phyloP scores from a whole-genome alignment of 352 stramenopile species.

The Globisporangium ultimum region DNA sequence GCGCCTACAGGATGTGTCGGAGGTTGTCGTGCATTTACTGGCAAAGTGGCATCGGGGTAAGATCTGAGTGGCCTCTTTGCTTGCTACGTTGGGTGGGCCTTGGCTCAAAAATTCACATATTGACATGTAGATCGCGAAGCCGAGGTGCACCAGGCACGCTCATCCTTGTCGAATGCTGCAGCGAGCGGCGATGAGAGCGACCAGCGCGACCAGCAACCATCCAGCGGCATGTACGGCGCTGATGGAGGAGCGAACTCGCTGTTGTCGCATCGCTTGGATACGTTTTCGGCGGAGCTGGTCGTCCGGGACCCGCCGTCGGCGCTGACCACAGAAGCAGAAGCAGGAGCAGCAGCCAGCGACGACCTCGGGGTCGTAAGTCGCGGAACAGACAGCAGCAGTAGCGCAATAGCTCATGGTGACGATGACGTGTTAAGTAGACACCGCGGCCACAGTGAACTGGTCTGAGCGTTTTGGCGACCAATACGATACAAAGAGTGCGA shows the following conservation, averaged over 20 bases:
- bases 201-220: not conserved
- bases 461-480: not conserved
- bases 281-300: not conserved
- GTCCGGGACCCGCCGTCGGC: too few relatives aligned
- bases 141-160: not conserved
- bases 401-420: not conserved
- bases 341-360: too few relatives aligned
- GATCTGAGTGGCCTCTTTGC: not conserved
- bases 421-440: conserved; percentile 7
- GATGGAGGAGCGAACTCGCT: conserved; percentile 3
- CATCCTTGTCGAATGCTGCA: not conserved
- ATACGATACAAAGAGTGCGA: too few relatives aligned
- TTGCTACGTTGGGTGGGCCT: not conserved
- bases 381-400: not conserved
- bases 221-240: conserved; percentile 6
- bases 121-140: conserved; percentile 2
- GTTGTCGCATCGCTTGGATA: conserved; percentile 1
- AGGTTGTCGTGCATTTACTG: conserved; percentile 66
- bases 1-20: conserved; percentile 69
- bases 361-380: too few relatives aligned
- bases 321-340: too few relatives aligned
- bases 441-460: conserved; percentile 9
- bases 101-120: too few relatives aligned
- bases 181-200: not conserved
- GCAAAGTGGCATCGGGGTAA: conserved; percentile 69